Conservation (phyloP, 106 monocot genomes). For the Amphibolis antarctica region DNA sequence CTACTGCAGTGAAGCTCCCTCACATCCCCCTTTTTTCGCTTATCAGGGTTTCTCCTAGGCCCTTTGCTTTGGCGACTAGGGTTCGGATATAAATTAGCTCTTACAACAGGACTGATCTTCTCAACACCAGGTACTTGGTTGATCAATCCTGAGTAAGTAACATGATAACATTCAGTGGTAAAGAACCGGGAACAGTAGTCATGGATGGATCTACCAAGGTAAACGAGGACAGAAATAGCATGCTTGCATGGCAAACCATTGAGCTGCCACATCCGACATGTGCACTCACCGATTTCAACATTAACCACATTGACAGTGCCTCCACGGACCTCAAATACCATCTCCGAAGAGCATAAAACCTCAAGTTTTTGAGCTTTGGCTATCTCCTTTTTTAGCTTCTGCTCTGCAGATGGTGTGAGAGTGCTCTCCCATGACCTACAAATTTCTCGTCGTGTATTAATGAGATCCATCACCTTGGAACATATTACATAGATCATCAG, state of each 20-base stretch:
- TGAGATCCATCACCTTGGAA: slow-evolving; percentile 50
- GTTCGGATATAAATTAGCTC: slow-evolving; percentile 27
- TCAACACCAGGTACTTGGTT: slow-evolving; percentile 61
- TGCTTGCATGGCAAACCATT: slow-evolving; percentile 79
- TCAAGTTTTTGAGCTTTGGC: slow-evolving; percentile 37
- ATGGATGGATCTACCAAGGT: slow-evolving; percentile 38
- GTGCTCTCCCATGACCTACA: slow-evolving; percentile 36
- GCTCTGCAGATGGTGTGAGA: slow-evolving; percentile 68
- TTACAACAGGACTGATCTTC: slow-evolving; percentile 31
- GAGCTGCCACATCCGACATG: slow-evolving; percentile 76
- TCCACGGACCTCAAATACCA: slow-evolving; percentile 82
- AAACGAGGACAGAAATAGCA: slow-evolving; percentile 59
- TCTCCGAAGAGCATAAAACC: slow-evolving; percentile 86
- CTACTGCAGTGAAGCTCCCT: slow-evolving; percentile 52
- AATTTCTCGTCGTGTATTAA: slow-evolving; percentile 35
- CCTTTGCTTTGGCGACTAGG: slow-evolving; percentile 28
- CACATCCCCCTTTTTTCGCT: slow-evolving; percentile 16
- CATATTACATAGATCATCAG: slow-evolving; percentile 61
- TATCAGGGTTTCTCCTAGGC: slow-evolving; percentile 33
- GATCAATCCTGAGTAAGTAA: slow-evolving; percentile 38
- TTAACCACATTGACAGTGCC: slow-evolving; percentile 67
- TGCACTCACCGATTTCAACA: slow-evolving; percentile 55
- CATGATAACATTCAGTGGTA: slow-evolving; percentile 33
- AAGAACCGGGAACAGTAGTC: slow-evolving; percentile 69
- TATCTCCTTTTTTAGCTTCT: slow-evolving; percentile 54